Conservation (phyloP, 1,139 yeast species). For the Yamadazyma taylorii region DNA sequence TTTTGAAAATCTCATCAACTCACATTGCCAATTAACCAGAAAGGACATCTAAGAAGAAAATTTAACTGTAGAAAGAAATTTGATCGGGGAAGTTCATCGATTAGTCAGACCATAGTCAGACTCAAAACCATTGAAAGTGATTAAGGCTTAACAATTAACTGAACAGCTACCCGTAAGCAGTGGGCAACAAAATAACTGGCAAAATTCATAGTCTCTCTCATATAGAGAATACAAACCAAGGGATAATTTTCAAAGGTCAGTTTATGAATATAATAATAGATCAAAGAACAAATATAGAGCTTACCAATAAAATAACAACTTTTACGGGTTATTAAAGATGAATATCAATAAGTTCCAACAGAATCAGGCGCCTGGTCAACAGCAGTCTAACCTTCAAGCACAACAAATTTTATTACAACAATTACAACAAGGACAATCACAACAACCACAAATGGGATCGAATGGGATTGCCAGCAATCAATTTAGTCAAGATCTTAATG, state of each 20-base stretch:
- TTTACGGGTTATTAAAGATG: slow-evolving; percentile 16
- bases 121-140: too few relatives aligned
- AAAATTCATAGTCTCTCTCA: too few relatives aligned
- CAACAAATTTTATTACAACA: slow-evolving; percentile 48
- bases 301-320: not conserved
- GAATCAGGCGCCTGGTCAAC: slow-evolving; percentile 26
- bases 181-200: too few relatives aligned
- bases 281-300: not conserved
- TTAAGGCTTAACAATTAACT: too few relatives aligned
- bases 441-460: slow-evolving; percentile 14
- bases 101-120: too few relatives aligned
- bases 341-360: slow-evolving; percentile 36
- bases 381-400: slow-evolving; percentile 37
- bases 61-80: too few relatives aligned
- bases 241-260: too few relatives aligned
- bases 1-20: slow-evolving; percentile 3
- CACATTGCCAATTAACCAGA: not conserved
- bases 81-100: too few relatives aligned
- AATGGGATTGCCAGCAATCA: slow-evolving; percentile 18
- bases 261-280: too few relatives aligned
- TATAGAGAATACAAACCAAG: too few relatives aligned
- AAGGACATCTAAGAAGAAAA: not conserved
- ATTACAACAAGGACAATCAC: slow-evolving; percentile 41
- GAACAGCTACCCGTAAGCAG: too few relatives aligned
- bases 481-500: slow-evolving; percentile 25